phyloP scores from a whole-genome alignment of 169 alveolate genomes.

The Neospora caninum region DNA sequence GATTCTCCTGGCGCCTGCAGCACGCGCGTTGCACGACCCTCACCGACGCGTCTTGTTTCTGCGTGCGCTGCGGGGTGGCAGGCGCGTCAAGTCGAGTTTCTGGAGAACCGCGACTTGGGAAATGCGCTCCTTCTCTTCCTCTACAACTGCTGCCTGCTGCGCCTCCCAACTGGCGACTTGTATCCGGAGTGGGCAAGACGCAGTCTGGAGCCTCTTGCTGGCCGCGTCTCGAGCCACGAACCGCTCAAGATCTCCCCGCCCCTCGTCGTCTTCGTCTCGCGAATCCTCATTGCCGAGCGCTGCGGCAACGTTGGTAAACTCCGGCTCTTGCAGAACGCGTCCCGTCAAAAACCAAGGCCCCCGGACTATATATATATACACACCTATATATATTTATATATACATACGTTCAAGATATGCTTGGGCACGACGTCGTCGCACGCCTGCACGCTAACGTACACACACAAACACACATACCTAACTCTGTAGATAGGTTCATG shows the following conservation, averaged over 20 bases:
- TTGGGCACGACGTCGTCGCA: no score
- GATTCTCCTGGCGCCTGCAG: no score
- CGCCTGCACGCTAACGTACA: no score
- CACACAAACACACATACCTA: background rate
- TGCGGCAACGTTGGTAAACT: background rate
- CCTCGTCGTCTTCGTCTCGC: background rate
- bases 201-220: background rate
- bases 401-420: no score
- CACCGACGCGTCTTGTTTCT: background rate
- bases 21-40: no score
- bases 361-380: no score
- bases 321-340: background rate
- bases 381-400: no score
- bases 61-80: background rate
- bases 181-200: background rate
- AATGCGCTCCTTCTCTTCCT: constrained; percentile 23
- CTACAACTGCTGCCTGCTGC: background rate
- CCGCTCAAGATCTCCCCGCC: background rate
- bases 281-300: constrained; percentile 18
- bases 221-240: background rate
- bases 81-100: background rate
- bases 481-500: no score
- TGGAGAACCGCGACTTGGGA: background rate
- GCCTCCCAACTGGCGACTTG: background rate
- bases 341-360: background rate